phyloP scores from a whole-genome alignment of 768 basidiomycete species.

The Auriscalpium vulgare region DNA sequence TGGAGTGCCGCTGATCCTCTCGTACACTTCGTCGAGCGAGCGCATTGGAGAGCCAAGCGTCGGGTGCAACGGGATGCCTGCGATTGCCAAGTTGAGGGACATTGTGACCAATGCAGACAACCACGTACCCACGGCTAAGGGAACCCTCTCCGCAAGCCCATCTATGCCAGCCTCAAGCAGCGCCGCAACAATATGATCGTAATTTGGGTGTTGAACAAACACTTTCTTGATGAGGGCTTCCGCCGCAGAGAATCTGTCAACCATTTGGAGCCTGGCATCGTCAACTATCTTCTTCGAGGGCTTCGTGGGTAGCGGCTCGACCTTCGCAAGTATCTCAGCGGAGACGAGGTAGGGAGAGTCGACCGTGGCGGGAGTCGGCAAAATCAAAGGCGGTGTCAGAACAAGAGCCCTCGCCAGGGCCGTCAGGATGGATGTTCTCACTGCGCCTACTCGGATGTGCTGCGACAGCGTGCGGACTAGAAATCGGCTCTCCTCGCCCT shows the following conservation, averaged over 20 bases:
- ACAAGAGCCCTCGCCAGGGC: constrained; percentile 76
- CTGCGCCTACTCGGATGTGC: constrained; percentile 83
- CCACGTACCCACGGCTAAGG: constrained; percentile 59
- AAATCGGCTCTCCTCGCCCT: constrained; percentile 83
- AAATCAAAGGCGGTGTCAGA: constrained; percentile 37
- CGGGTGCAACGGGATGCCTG: constrained; percentile 77
- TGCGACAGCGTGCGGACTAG: constrained; percentile 66
- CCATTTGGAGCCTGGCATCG: constrained; percentile 27
- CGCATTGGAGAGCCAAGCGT: constrained; percentile 83
- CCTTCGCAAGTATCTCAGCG: constrained; percentile 21
- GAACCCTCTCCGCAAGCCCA: constrained; percentile 49
- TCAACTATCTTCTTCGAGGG: constrained; percentile 26
- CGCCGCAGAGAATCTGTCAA: constrained; percentile 41
- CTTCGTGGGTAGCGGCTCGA: constrained; percentile 15
- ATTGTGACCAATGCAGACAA: background rate
- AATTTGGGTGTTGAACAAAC: constrained; percentile 74
- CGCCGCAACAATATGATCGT: constrained; percentile 58
- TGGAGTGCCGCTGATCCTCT: constrained; percentile 50
- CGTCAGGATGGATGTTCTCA: constrained; percentile 72
- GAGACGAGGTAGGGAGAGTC: constrained; percentile 27
- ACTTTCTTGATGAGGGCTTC: constrained; percentile 62
- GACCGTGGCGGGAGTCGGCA: constrained; percentile 13
- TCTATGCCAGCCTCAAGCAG: constrained; percentile 55
- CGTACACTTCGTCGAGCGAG: constrained; percentile 79
- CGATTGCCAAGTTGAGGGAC: constrained; percentile 11